These are phyloP conservation scores for Isabelozyma rhagii DNA, from an alignment of 805 yeast genomes.

Conservation along the genomic window DNA sequence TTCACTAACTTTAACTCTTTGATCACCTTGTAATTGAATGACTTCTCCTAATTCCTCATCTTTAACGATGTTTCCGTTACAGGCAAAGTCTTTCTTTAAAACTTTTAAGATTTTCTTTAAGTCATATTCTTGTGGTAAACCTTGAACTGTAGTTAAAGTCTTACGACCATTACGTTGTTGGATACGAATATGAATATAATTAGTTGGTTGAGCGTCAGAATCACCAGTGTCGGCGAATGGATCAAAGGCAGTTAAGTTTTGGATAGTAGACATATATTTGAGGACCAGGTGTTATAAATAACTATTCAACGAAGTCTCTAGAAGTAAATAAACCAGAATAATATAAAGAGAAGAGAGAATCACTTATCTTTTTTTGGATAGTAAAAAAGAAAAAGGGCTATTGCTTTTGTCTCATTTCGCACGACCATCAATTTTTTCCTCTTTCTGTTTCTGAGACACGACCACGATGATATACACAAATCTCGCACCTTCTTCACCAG, in stretches of 20 bases:
- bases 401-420: not conserved
- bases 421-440: not conserved
- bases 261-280: slow-evolving; percentile 78
- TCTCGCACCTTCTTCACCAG: no score
- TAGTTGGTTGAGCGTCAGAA: slow-evolving; percentile 94
- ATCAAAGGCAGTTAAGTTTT: slow-evolving; percentile 84
- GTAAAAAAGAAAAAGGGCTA: not conserved
- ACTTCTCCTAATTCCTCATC: slow-evolving; percentile 96
- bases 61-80: slow-evolving; percentile 97
- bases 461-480: not conserved
- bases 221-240: slow-evolving; percentile 99
- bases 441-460: not conserved
- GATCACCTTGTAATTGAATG: slow-evolving; percentile 98
- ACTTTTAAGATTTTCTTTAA: slow-evolving; percentile 90
- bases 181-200: slow-evolving; percentile 96
- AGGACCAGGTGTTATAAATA: not conserved
- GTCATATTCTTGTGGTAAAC: slow-evolving; percentile 93
- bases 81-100: slow-evolving; percentile 95
- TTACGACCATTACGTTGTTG: slow-evolving; percentile 99
- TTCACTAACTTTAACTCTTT: slow-evolving; percentile 93
- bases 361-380: not conserved
- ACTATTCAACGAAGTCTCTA: not conserved
- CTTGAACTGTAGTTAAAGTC: slow-evolving; percentile 97
- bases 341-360: not conserved
- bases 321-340: not conserved